These are phyloP conservation scores for Hippophae gyantsensis DNA, from an alignment of 306 rosid species.

Conservation along the genomic window DNA sequence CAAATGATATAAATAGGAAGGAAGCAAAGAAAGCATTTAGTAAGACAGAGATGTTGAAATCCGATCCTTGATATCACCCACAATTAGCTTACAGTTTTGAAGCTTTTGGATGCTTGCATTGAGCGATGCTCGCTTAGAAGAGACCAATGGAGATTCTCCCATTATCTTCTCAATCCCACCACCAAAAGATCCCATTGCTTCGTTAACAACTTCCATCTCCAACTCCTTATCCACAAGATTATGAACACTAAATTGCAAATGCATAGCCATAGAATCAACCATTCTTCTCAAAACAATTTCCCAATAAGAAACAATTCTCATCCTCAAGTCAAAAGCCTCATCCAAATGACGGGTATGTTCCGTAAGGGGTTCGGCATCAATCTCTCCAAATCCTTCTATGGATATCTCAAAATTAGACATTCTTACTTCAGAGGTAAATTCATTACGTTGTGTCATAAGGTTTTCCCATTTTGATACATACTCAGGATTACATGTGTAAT, in stretches of 20 bases:
- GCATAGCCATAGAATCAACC: constrained; percentile 18
- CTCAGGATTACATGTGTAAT: too few species aligned
- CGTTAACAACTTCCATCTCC: constrained; percentile 9
- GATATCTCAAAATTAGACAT: not conserved
- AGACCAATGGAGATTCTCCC: constrained; percentile 16
- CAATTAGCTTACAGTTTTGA: constrained; percentile 1
- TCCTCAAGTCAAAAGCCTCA: constrained; percentile 16
- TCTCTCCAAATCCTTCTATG: not conserved
- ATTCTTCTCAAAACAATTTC: constrained; percentile 15
- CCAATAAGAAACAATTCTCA: constrained; percentile 15
- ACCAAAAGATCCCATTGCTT: constrained; percentile 3
- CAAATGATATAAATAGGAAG: too few species aligned
- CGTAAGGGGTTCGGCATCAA: not conserved
- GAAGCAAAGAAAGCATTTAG: too few species aligned
- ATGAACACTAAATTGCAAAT: too few species aligned
- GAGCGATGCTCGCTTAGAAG: constrained; percentile 9
- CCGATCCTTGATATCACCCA: constrained; percentile 11
- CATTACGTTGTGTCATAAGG: constrained; percentile 3
- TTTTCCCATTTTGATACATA: constrained; percentile 9
- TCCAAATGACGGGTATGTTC: not conserved
- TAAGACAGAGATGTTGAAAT: too few species aligned
- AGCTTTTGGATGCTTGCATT: constrained; percentile 13
- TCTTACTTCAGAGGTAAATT: not conserved
- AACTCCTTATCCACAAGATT: too few species aligned
- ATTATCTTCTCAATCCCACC: constrained; percentile 13